phyloP scores from a whole-genome alignment of 1,284 basidiomycete genomes.

The Pseudozyma sp. region DNA sequence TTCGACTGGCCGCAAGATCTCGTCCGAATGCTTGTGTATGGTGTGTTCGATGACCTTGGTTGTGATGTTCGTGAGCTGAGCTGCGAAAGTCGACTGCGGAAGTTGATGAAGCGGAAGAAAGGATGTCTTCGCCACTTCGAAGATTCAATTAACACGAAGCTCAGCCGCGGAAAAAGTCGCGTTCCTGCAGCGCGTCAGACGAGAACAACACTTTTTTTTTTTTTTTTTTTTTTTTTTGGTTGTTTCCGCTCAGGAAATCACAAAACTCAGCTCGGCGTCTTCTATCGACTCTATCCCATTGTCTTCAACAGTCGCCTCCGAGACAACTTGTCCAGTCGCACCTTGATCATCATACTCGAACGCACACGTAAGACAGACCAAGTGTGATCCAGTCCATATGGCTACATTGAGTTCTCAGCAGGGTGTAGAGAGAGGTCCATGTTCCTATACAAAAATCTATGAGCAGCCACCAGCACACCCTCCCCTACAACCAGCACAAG shows the following conservation, averaged over 20 bases:
- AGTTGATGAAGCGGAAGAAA: neutral
- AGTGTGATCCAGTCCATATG: too few species aligned
- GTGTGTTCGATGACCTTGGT: neutral
- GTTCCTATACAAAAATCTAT: too few species aligned
- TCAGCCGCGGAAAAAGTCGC: conserved; percentile 8
- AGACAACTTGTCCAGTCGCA: too few species aligned
- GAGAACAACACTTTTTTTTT: conserved; percentile 30
- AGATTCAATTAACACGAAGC: conserved; percentile 12
- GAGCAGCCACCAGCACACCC: conserved; percentile 77
- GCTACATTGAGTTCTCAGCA: too few species aligned
- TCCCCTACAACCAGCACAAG: conserved; percentile 85
- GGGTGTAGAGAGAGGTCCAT: too few species aligned
- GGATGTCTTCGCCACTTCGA: conserved; percentile 1
- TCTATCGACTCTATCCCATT: too few species aligned
- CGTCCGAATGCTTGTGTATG: neutral
- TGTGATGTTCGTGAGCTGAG: neutral
- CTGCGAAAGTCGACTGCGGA: neutral
- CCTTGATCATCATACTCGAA: too few species aligned
- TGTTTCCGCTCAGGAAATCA: too few species aligned
- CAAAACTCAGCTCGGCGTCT: neutral
- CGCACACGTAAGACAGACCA: too few species aligned
- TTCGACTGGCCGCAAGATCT: neutral
- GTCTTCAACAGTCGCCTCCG: too few species aligned
- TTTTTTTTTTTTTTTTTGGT: neutral
- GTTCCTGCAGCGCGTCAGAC: conserved; percentile 16